These are phyloP conservation scores for Chaetoceros tenuissimus DNA, from an alignment of 108 stramenopile species.

Conservation along the genomic window DNA sequence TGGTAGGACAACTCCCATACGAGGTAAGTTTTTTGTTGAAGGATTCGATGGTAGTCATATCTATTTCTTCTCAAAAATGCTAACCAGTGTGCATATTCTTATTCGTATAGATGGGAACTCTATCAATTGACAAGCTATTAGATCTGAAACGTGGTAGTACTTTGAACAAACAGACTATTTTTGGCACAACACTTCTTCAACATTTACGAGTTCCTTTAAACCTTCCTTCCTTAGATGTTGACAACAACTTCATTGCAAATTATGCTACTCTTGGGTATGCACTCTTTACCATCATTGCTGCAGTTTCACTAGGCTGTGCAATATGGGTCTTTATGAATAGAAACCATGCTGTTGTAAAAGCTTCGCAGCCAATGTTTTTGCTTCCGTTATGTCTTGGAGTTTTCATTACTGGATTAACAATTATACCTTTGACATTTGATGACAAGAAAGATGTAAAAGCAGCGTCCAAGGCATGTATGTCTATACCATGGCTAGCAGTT, in stretches of 20 bases:
- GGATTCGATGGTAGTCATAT: neutral
- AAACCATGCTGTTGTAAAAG: slow-evolving; percentile 28
- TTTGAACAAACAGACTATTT: neutral
- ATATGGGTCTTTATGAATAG: slow-evolving; percentile 26
- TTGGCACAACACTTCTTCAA: neutral
- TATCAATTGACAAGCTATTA: neutral
- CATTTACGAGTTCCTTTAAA: slow-evolving; percentile 15
- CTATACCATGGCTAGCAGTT: too few species aligned
- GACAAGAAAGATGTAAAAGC: too few species aligned
- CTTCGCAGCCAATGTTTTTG: slow-evolving; percentile 48
- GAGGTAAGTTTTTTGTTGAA: slow-evolving; percentile 14
- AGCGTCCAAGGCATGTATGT: too few species aligned
- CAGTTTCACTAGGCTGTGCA: slow-evolving; percentile 20
- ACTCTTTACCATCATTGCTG: slow-evolving; percentile 3
- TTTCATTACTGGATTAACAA: slow-evolving; percentile 24
- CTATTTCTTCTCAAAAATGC: neutral
- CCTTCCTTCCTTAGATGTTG: slow-evolving; percentile 16
- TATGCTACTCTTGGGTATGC: slow-evolving; percentile 11
- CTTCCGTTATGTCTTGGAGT: slow-evolving; percentile 26
- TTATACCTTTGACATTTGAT: slow-evolving; percentile 30
- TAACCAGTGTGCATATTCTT: too few species aligned
- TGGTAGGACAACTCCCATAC: slow-evolving; percentile 39
- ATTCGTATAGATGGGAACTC: neutral
- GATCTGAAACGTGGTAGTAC: slow-evolving; percentile 1
- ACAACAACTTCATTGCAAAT: slow-evolving; percentile 18